These are phyloP conservation scores for Biscogniauxia marginata DNA, from an alignment of 2,329 filamentous ascomycete species.

Conservation along the genomic window DNA sequence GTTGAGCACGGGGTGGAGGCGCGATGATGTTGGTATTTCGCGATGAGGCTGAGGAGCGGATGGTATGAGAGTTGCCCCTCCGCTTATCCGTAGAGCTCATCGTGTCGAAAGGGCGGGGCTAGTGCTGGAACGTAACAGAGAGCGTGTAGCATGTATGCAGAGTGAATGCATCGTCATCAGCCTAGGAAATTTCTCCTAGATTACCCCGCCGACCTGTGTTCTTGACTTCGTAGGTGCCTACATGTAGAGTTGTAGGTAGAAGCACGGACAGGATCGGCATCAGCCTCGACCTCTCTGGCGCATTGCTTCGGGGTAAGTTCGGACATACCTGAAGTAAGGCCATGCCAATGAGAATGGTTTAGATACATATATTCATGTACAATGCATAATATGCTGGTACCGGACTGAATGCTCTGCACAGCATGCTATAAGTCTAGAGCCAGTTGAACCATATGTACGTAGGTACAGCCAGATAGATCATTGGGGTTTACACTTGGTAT, in stretches of 20 bases:
- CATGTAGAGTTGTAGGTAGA: background rate
- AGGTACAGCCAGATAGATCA: no score
- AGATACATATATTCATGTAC: background rate
- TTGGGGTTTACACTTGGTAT: background rate
- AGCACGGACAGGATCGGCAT: background rate
- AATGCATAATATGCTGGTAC: background rate
- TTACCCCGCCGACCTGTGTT: background rate
- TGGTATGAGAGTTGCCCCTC: slow-evolving; percentile 34
- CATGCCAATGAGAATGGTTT: slow-evolving; percentile 3
- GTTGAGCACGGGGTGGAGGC: slow-evolving; percentile 41
- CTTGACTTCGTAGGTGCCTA: background rate
- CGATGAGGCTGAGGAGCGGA: slow-evolving; percentile 32
- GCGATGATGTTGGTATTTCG: slow-evolving; percentile 36
- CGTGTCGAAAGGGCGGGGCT: slow-evolving; percentile 17
- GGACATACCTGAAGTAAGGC: slow-evolving; percentile 10
- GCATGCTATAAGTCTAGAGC: no score
- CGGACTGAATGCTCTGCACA: no score
- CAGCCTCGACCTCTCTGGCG: no score
- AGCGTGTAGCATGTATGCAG: slow-evolving; percentile 4
- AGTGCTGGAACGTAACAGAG: slow-evolving; percentile 8
- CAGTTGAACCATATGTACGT: no score
- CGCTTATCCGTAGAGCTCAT: slow-evolving; percentile 48
- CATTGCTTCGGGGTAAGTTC: slow-evolving; percentile 15
- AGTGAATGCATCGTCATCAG: slow-evolving; percentile 12
- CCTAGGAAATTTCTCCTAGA: background rate